Evolutionary conservation across 768 basidiomycete genomes (phyloP), one percentile per base, ranked within the genome.

Genomic region (Xerocomellus dryophilus): DNA sequence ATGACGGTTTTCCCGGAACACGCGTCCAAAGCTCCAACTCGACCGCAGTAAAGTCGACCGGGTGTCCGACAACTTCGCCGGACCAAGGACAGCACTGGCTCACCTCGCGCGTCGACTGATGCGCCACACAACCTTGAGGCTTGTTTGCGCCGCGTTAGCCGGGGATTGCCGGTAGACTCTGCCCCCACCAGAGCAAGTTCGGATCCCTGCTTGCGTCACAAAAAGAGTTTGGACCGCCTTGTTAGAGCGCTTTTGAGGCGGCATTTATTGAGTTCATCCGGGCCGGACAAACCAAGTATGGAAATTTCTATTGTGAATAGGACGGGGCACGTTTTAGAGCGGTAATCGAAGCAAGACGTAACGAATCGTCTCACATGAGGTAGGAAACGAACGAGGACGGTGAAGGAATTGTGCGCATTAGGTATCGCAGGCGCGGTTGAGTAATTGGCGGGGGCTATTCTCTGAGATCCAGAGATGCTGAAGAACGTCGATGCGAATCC

Each of bases 261-360:
- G 42, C 3, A 23, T 29, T 54, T 48, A 58, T 47, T 56, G 47
- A 36, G 31, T 47, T 57, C 27, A 14, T 27, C 23, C 58, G 51
- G 51, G 18, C 52, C 48, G 51, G 40, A 29, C 17, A 17, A 41
- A 7, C 41, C 47, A 18, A 27, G 58, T 36, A 50, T 21, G 29
- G 53, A 1, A 42, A n/a, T 35, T 43, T 54, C 49, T 53, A 60
- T 59, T 50, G 57, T 40, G 41, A 48, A 46, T 7, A 20, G 27
- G 7, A 47, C 51, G 48, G 52, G 57, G 23, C 58, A 60, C 59
- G 59, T 60, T 60, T 47, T 34, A 23, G 14, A 18, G 43, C 43
- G 39, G 44, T 54, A 44, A 59, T 60, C 57, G 59, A 60, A 60
- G 57, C 8, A 2, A 43, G 40, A 59, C 58, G 58, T 59, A 59